These are phyloP conservation scores for Aquanectria penicillioides DNA, from an alignment of 2,329 filamentous ascomycete genomes.

Conservation along the genomic window DNA sequence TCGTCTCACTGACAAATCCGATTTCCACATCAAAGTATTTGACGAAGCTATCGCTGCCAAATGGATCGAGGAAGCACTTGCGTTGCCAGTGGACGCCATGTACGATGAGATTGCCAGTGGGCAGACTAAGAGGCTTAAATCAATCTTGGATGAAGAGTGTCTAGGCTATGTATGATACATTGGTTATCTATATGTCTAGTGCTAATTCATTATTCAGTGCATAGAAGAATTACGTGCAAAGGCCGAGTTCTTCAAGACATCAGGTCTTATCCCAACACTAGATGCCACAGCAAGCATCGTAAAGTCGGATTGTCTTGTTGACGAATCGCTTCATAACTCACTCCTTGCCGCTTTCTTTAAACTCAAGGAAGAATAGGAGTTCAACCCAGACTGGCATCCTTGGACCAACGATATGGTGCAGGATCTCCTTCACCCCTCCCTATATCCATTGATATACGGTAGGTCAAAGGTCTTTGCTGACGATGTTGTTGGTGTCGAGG, in stretches of 20 bases:
- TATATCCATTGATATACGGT: slow-evolving; percentile 35
- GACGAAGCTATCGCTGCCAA: slow-evolving; percentile 36
- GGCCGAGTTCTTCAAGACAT: slow-evolving; percentile 51
- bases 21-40: slow-evolving; percentile 46
- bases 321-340: background rate
- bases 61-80: slow-evolving; percentile 31
- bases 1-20: slow-evolving; percentile 48
- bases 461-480: slow-evolving; percentile 47
- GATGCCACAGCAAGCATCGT: slow-evolving; percentile 32
- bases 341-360: slow-evolving; percentile 29
- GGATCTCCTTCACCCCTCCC: slow-evolving; percentile 30
- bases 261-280: slow-evolving; percentile 46
- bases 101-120: slow-evolving; percentile 15
- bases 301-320: slow-evolving; percentile 38
- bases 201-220: slow-evolving; percentile 22
- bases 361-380: slow-evolving; percentile 30
- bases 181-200: background rate
- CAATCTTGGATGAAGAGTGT: slow-evolving; percentile 24
- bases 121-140: background rate
- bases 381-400: slow-evolving; percentile 31
- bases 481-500: slow-evolving; percentile 39
- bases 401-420: background rate
- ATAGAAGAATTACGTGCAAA: slow-evolving; percentile 57
- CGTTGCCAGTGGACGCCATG: slow-evolving; percentile 8
- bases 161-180: slow-evolving; percentile 29